Evolutionary conservation across 495 filamentous ascomycete genomes (phyloP), one percentile per base, ranked within the genome.

Genomic region (Neurospora sp.): DNA sequence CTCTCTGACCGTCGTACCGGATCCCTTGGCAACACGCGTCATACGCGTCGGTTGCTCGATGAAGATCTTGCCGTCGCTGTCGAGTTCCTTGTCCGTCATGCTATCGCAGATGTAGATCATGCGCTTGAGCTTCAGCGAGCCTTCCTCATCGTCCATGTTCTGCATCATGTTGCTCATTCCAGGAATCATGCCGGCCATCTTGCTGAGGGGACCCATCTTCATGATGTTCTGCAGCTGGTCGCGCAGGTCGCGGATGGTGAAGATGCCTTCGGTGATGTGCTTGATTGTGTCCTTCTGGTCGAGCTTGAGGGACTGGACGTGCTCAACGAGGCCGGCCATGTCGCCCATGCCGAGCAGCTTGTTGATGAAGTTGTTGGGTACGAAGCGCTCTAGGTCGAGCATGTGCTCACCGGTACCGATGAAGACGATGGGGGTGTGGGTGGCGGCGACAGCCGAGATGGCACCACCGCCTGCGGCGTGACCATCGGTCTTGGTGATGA

Each of bases 101-200:
- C 89, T 92, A 85, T 99, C 96, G 83, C 94, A 97, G 73, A 99
- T 98, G 84, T 97, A 98, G 77, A 98, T 92, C 96, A 98, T 98
- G 74, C 96, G 93, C 80, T 96, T 94, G 59, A 99, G 88, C 83
- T 98, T 98, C 79, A 91, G 81, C 35, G 89, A 90, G 5, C 94
- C 96, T 78, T 98, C 95, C 79, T 98, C 96, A 81, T 99, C 96
- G 81, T 98, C 94, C 86, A 98, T 94, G 48, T 93, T 93, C 37
- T 92, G 89, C 86, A 97, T 98, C 86, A 98, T 91, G 77, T 93
- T 92, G 69, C 90, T 91, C 74, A 98, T 89, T 39, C 96, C 96
- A 0, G 96, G 96, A 71, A 99, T 98, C 96, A 99, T 99, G 77
- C 94, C 94, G 1, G 96, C 96, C 87, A 99, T 94, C 83, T 99